These are phyloP conservation scores for Colletotrichum chrysophilum DNA, from an alignment of 2,329 filamentous ascomycete genomes.

Conservation along the genomic window DNA sequence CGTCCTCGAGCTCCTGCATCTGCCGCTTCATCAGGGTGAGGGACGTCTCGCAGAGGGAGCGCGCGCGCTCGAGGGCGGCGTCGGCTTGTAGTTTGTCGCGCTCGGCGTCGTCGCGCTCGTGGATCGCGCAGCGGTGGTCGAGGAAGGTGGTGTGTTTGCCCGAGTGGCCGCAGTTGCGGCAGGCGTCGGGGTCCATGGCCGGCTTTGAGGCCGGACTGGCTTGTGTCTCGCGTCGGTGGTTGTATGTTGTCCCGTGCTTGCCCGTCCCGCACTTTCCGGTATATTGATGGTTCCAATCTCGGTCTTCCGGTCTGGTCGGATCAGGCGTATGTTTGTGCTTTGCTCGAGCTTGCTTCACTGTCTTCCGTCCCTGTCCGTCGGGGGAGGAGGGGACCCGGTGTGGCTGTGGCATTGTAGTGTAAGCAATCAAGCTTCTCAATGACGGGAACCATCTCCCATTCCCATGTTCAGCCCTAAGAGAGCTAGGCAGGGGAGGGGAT, in stretches of 20 bases:
- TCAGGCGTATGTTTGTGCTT: neutral
- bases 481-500: neutral
- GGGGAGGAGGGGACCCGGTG: neutral
- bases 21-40: conserved; percentile 15
- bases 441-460: neutral
- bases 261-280: neutral
- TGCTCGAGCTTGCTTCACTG: neutral
- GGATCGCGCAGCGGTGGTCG: conserved; percentile 19
- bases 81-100: conserved; percentile 19
- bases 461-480: neutral
- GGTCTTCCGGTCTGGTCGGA: neutral
- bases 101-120: conserved; percentile 19
- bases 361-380: neutral
- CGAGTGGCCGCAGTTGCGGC: conserved; percentile 17
- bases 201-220: too few relatives aligned
- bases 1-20: conserved; percentile 19
- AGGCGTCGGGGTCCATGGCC: conserved; percentile 15
- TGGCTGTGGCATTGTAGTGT: neutral
- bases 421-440: neutral
- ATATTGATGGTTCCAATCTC: neutral
- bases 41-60: conserved; percentile 13
- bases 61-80: conserved; percentile 11
- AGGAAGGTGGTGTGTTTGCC: conserved; percentile 14
- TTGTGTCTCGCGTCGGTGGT: neutral
- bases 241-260: neutral